Percentiles rank a stretch among this genome's conserved stretches.
Conservation (phyloP, 2,329 filamentous ascomycete species). For the Ascochyta fabae region DNA sequence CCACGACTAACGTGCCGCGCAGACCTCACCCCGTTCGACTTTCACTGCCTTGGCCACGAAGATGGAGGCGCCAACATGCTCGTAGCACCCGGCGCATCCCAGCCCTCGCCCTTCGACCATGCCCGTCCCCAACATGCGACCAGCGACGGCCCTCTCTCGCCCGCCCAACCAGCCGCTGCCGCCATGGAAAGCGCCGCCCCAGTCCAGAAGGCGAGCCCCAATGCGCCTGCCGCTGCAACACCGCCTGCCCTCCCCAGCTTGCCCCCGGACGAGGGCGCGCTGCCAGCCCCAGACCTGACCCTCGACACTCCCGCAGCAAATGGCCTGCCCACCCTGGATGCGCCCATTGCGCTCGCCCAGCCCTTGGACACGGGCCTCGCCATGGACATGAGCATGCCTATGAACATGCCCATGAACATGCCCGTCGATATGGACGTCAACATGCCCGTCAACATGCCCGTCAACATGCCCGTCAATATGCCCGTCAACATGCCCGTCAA, state of each 20-base stretch:
- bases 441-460: conserved; percentile 23
- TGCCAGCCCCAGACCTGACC: conserved; percentile 14
- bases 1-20: conserved; percentile 14
- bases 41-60: conserved; percentile 18
- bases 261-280: conserved; percentile 3
- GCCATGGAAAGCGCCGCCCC: conserved; percentile 39
- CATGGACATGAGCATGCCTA: conserved; percentile 17
- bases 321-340: conserved; percentile 26
- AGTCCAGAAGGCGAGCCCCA: conserved; percentile 26
- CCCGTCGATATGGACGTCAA: conserved; percentile 24
- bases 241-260: conserved; percentile 16
- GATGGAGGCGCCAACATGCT: conserved; percentile 44
- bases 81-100: conserved; percentile 32
- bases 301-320: conserved; percentile 12
- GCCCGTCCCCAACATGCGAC: conserved; percentile 34
- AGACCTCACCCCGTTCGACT: conserved; percentile 6
- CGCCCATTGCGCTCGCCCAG: conserved; percentile 30
- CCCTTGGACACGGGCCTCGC: conserved; percentile 19
- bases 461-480: conserved; percentile 6
- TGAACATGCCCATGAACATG: conserved; percentile 19
- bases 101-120: conserved; percentile 25
- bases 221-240: conserved; percentile 26
- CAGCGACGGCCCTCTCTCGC: conserved; percentile 23
- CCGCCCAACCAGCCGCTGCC: conserved; percentile 29
- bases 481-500: conserved; percentile 15